phyloP scores from a whole-genome alignment of 306 rosid genomes.

The Lupinus albus region DNA sequence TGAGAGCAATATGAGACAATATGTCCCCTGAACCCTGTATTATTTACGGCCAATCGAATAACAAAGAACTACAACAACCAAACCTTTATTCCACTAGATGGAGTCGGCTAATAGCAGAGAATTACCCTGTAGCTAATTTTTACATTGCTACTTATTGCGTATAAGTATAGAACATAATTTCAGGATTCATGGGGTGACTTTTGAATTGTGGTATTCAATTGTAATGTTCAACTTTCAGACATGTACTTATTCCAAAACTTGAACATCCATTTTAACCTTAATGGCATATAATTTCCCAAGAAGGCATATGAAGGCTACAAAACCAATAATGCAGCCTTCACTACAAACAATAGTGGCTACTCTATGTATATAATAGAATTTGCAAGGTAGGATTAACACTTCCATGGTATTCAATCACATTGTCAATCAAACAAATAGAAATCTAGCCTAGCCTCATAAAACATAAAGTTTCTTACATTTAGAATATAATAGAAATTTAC shows the following conservation, averaged over 20 bases:
- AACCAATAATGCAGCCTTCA: conserved; percentile 4
- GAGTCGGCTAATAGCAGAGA: too few relatives aligned
- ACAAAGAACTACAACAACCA: conserved; percentile 14
- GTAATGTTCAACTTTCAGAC: neutral
- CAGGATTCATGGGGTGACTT: neutral
- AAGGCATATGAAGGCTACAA: neutral
- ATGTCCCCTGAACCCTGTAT: neutral
- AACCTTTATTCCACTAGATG: too few relatives aligned
- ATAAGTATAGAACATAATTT: neutral
- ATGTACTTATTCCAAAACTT: neutral
- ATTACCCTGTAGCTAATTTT: conserved; percentile 5
- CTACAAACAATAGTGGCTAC: conserved; percentile 5
- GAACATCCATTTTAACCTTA: neutral
- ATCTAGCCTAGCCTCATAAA: neutral
- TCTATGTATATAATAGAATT: too few relatives aligned
- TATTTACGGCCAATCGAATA: neutral
- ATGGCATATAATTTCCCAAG: neutral
- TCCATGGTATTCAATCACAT: conserved; percentile 24
- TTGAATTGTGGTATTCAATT: neutral
- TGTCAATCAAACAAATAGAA: conserved; percentile 28
- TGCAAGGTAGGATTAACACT: conserved; percentile 24
- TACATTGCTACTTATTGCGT: neutral
- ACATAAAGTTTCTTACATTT: neutral
- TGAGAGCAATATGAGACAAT: neutral
- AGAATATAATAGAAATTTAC: conserved; percentile 42